phyloP scores from a whole-genome alignment of 257 asterid species.

The Lycium ferocissimum region DNA sequence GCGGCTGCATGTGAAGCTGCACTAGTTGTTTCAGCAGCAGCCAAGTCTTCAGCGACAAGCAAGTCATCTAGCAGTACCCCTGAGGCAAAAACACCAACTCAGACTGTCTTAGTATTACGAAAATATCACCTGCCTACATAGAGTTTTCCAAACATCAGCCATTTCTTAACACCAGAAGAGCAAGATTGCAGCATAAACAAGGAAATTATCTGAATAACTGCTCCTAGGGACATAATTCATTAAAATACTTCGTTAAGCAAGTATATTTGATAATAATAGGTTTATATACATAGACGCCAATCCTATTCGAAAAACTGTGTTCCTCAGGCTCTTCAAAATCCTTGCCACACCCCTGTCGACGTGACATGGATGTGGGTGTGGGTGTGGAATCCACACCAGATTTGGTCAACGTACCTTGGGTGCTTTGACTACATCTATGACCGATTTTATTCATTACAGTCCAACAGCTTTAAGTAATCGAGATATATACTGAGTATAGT shows the following conservation, averaged over 20 bases:
- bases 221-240: not conserved
- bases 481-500: not conserved
- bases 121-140: not conserved
- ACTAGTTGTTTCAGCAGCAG: constrained; percentile 96
- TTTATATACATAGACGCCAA: not conserved
- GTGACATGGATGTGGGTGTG: not conserved
- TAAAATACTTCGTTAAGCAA: not conserved
- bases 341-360: not conserved
- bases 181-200: not conserved
- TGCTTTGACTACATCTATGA: not conserved
- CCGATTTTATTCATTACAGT: too few species aligned
- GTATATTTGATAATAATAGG: not conserved
- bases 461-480: not conserved
- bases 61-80: constrained; percentile 95
- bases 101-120: constrained; percentile 2
- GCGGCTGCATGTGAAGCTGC: constrained; percentile 99
- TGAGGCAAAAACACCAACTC: constrained; percentile 35
- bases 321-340: not conserved
- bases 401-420: not conserved
- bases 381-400: not conserved
- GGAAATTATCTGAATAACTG: constrained; percentile 6
- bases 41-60: constrained; percentile 96
- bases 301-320: not conserved
- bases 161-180: constrained; percentile 21
- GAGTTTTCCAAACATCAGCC: constrained; percentile 23